Base-by-base conservation (phyloP, 2,329 filamentous ascomycete species). In the Xylaria multiplex region DNA sequence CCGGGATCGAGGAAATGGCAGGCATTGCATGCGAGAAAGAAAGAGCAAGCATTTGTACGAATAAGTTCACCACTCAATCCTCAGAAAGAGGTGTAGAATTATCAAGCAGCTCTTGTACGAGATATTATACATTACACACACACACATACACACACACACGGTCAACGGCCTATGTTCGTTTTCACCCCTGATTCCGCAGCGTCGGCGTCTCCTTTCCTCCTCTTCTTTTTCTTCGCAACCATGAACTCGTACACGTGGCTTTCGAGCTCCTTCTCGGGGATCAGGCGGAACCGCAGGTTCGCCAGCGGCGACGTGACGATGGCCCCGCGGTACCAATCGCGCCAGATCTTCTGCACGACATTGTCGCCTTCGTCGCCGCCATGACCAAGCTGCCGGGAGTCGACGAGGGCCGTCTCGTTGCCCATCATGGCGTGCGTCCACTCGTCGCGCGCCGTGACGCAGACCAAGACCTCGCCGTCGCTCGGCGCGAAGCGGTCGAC, bases 301-400 rank as follows among this genome's bases (percentile, higher is more conserved):
- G 78, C 80, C 76, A 84, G 72, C 42, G 75, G 76, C 37, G 79
- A 79, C 49, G 76, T 80, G 54, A 79, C 75, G 11, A 79, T 78
- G 8, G 78, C 79, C 19, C 81, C 81, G 27, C 78, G 71, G 64
- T 82, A 77, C 79, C 82, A 84, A 4, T 81, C 80, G 48, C 77
- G 77, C 83, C 83, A 85, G 42, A 84, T 80, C 76, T 80, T 82
- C 73, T 84, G 81, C 70, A 85, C 77, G 16, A 82, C 73, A 75
- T 78, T 27, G 5, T 27, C 76, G 37, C 37, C 37, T 40, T 40
- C 37, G 37, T 40, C 37, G 37, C 37, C 11, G 37, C 13, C 19
- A 19, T 19, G 19, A 19, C 19, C 19, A 19, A 19, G 19, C 19
- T 11, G 13, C 9, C 37, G 37, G 9, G 37, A 40, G 11, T 22